Base-by-base conservation (phyloP, 371 early-diverging fungal genomes). In the Mucor piriformis region DNA sequence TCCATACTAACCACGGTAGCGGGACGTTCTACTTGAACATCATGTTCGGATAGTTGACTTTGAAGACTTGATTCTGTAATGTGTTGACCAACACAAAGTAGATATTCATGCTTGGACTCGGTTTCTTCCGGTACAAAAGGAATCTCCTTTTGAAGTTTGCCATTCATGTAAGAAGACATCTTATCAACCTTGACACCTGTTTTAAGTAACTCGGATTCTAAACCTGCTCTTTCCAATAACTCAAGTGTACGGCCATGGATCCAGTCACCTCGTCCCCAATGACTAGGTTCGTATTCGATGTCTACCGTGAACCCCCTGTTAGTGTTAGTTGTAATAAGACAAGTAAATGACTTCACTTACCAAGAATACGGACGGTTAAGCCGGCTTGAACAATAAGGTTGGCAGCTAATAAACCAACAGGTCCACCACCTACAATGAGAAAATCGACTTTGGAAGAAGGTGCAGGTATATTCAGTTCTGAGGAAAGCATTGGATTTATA, bases 251-350 rank as follows among this genome's bases (percentile, higher is more conserved):
- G 71, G 1, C 79, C 79, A 37, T 75, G 76, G 32, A 78, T 73
- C 75, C 76, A 75, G 32, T 78, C 79, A 38, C 79, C 79, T 56
- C 79, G 61, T 32, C 79, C 79, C 79, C 79, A 78, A 53, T 78
- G 79, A 25, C 75, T 78, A 11, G 79, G 79, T 37, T 75, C 72
- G 44, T 62, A 67, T 49, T 76, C 79, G 20, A 75, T 65, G 51
- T 75, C 76, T 75, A 57, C 8, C 8, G 29, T 29, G 29, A 29
- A 29, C 8, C 4, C 8, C 29, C 4, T 1, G 1, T 29, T 42
- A 8, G 20, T 42, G n/a, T 18, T 42, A 8, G 1, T 42, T 42
- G 16, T 40, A n/a, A 16, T 16, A 18, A 42, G 5, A 38, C 12
- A 18, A 18, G 8, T 4, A 37, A 21, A 27, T n/a, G n/a, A n/a